Base-by-base conservation (phyloP, 176 grass and related monocot genomes). In the Paspalum notatum region DNA sequence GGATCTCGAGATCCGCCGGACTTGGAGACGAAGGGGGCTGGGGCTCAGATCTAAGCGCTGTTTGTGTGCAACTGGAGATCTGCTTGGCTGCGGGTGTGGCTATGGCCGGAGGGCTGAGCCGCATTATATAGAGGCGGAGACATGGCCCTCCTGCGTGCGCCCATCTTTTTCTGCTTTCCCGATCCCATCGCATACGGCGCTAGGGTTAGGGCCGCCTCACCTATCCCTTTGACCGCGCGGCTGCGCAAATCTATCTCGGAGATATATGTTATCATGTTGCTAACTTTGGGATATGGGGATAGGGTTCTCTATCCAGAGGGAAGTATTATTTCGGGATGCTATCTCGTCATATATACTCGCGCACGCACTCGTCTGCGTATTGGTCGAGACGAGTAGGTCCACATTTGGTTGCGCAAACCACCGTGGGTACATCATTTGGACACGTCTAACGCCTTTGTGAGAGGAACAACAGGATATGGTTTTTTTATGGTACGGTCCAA, bases 21-120 rank as follows among this genome's bases (percentile, higher is more conserved):
- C 22, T 13, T 17, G 73, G 26, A 83, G 80, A 78, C 55, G 86
- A 78, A 38, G 40, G 43, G 77, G 43, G 10, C 6, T n/a, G 57
- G 1, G 47, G 22, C 58, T 83, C 66, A 88, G 74, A 83, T 88
- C 80, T n/a, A n/a, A n/a, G n/a, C n/a, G n/a, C n/a, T 83, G 9
- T 80, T 16, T 39, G 25, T 44, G 57, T 66, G 21, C 39, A 17
- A 12, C 27, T 46, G 16, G 52, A 69, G 71, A 87, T 77, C 54
- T 71, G 37, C 17, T 70, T 67, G 64, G n/a, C 45, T 57, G 54
- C 68, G 55, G 55, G 54, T 76, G 64, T 63, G 63, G 18, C 56
- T 49, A 62, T 45, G 49, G 65, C 15, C 7, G 26, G 14, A 65
- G 60, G 79, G 22, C 26, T 50, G 10, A 9, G 17, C 80, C 26